Conservation (phyloP, 768 basidiomycete species). For the Hygrophorus russula region DNA sequence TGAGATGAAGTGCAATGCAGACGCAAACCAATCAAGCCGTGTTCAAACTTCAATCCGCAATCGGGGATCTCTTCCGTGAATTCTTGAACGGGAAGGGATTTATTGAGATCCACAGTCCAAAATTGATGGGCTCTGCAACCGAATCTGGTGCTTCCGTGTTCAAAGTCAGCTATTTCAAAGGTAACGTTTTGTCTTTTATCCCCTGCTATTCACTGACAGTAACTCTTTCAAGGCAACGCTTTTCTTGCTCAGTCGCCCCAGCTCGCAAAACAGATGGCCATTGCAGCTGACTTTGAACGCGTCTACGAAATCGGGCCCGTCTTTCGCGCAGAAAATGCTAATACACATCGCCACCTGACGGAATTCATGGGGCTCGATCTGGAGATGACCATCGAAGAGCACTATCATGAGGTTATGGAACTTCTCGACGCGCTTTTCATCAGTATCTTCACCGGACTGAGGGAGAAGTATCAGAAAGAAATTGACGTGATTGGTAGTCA, state of each 20-base stretch:
- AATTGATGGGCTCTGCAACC: conserved; percentile 93
- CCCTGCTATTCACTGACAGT: not conserved
- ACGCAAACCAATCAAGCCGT: conserved; percentile 94
- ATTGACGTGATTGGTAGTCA: conserved; percentile 74
- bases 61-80: conserved; percentile 80
- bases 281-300: conserved; percentile 95
- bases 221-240: conserved; percentile 52
- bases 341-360: conserved; percentile 96
- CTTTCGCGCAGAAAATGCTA: conserved; percentile 95
- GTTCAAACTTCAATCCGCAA: conserved; percentile 84
- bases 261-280: conserved; percentile 98
- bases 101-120: conserved; percentile 94
- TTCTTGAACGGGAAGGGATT: conserved; percentile 68
- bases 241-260: conserved; percentile 97
- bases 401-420: conserved; percentile 97
- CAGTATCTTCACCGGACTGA: conserved; percentile 76
- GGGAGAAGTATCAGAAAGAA: conserved; percentile 67
- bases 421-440: conserved; percentile 81
- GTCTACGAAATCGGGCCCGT: conserved; percentile 97
- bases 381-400: conserved; percentile 97
- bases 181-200: conserved; percentile 21
- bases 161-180: conserved; percentile 97
- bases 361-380: conserved; percentile 99
- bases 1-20: conserved; percentile 25
- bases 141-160: conserved; percentile 96